Evolutionary conservation across 2,329 filamentous ascomycete genomes (phyloP).

Genomic region (Sporothrix phasma): DNA sequence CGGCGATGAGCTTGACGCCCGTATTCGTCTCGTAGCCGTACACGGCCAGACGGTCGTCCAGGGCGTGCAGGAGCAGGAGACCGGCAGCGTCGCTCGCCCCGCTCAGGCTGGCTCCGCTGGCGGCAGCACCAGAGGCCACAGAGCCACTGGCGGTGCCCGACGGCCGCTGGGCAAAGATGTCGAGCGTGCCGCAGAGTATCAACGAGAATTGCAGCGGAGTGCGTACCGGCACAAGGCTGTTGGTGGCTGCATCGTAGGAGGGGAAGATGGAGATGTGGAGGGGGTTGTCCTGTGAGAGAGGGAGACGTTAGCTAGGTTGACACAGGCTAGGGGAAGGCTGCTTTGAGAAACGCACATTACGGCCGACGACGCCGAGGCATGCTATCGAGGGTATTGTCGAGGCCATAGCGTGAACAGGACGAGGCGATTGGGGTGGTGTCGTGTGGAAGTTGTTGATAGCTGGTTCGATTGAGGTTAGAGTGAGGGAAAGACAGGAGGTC

Average conservation of each 20-base stretch:
- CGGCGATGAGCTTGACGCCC: constrained; percentile 77
- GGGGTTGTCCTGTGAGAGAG: constrained; percentile 70
- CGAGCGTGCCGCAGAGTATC: constrained; percentile 79
- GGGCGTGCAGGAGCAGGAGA: constrained; percentile 79
- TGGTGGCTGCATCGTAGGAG: constrained; percentile 50
- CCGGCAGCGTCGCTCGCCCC: constrained; percentile 47
- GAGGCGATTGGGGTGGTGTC: not conserved
- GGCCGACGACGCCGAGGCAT: constrained; percentile 87
- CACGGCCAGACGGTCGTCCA: constrained; percentile 85
- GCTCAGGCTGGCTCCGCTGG: constrained; percentile 40
- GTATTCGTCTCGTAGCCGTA: constrained; percentile 98
- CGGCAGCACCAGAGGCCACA: constrained; percentile 8
- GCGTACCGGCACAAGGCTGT: constrained; percentile 47
- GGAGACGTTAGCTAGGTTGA: not conserved
- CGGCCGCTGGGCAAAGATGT: constrained; percentile 82
- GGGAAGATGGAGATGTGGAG: constrained; percentile 89
- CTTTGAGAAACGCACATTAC: constrained; percentile 53
- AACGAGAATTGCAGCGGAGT: constrained; percentile 85
- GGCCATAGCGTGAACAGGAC: constrained; percentile 35
- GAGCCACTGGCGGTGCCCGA: constrained; percentile 45
- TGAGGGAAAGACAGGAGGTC: not conserved
- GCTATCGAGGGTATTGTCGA: constrained; percentile 69
- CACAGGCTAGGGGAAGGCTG: not conserved
- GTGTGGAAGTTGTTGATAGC: not conserved
- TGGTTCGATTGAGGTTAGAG: not conserved